Base-by-base conservation (phyloP, 139 green algal species). In the Pycnococcus provasolii region DNA sequence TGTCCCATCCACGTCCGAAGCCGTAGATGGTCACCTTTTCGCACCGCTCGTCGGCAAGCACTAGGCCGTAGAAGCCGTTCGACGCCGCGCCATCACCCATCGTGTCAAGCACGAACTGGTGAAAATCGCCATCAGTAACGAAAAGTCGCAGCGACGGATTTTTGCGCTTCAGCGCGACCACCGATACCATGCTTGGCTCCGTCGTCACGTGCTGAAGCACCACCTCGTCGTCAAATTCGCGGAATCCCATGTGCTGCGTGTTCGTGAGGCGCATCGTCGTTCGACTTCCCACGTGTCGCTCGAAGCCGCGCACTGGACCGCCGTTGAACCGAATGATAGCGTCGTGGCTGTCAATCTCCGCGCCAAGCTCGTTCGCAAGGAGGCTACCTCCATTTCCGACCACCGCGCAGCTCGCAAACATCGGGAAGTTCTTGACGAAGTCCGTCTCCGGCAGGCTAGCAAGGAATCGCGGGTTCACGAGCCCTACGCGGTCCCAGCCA, bases 331-430 rank as follows among this genome's bases (percentile, higher is more conserved):
- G 69, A 45, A 75, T 66, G 44, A 75, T 53, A 8, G 69, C 62
- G 13, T 75, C 61, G 62, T 75, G 69, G 1, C 11, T 51, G 62
- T 75, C 69, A 45, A 75, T 75, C 2, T 68, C 61, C 37, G 57
- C 47, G 3, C 71, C 71, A 40, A 64, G 45, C 46, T 41, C n/a
- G 26, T 64, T 64, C 40, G 41, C n/a, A 15, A 64, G 43, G 2
- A 77, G 64, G 5, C 64, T 9, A 8, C 71, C 71, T 47, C 62
- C 71, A 46, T 71, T 77, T 11, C 71, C 71, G n/a, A 77, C 71
- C 41, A 77, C 71, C 11, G 71, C 71, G 67, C 67, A 73, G 13
- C 42, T 73, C 8, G 41, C 37, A 58, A 55, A 72, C 15, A 67
- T 37, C 8, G 37, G 37, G 37, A 54, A 58, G 11, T 51, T n/a